These are phyloP conservation scores for Hymenoscyphus repandus DNA, from an alignment of 2,329 filamentous ascomycete species.

Conservation along the genomic window DNA sequence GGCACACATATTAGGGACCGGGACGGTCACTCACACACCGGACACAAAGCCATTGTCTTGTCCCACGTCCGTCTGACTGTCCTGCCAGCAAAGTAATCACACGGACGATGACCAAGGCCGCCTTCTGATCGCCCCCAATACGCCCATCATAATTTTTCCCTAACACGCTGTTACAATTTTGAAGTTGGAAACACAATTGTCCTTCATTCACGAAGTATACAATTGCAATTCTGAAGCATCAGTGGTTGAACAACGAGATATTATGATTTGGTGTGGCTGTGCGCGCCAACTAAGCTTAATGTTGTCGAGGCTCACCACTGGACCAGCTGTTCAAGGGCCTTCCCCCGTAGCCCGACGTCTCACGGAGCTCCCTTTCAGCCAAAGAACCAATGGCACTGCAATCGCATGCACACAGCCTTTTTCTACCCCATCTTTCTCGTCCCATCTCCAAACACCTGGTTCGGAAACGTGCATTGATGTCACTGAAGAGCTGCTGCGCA, in stretches of 20 bases:
- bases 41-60: too few relatives aligned
- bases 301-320: background rate
- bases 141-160: too few relatives aligned
- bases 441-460: too few relatives aligned
- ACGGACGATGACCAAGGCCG: too few relatives aligned
- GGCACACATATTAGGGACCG: too few relatives aligned
- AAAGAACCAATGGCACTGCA: background rate
- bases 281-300: background rate
- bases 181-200: background rate
- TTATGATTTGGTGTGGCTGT: background rate
- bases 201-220: background rate
- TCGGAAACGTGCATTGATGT: too few relatives aligned
- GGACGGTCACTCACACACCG: too few relatives aligned
- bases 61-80: too few relatives aligned
- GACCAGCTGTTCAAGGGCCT: background rate
- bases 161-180: background rate
- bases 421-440: too few relatives aligned
- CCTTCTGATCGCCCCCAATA: too few relatives aligned
- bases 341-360: background rate
- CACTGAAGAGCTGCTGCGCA: too few relatives aligned
- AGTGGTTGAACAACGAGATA: background rate
- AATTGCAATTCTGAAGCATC: background rate
- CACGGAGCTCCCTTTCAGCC: background rate
- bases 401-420: background rate
- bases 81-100: too few relatives aligned